Conservation (phyloP, 73 alveolate species). For the Halteria grandinella region DNA sequence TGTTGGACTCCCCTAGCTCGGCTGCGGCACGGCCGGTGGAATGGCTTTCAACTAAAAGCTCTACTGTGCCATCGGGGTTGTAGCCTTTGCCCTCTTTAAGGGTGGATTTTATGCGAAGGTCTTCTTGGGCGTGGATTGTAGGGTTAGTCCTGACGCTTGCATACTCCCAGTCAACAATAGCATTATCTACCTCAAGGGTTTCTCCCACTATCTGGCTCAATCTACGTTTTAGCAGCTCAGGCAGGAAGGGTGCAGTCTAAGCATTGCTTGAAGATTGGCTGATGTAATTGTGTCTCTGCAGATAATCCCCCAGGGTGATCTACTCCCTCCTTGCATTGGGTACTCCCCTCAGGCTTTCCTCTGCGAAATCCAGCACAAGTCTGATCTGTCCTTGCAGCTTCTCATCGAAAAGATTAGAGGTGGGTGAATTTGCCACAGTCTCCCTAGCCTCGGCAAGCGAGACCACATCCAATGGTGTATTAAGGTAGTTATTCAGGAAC, state of each 20-base stretch:
- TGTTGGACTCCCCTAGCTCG: no score
- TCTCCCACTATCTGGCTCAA: no score
- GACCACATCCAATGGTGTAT: slow-evolving; percentile 27
- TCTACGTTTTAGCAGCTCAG: no score
- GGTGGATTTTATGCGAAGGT: no score
- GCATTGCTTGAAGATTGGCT: no score
- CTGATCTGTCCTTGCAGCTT: background rate
- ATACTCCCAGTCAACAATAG: slow-evolving; percentile 18
- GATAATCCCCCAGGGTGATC: slow-evolving; percentile 22
- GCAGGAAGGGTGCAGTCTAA: no score
- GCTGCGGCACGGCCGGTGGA: no score
- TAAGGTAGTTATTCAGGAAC: slow-evolving; percentile 1
- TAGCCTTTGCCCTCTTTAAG: no score
- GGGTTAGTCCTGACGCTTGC: slow-evolving; percentile 13
- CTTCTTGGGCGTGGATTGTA: background rate
- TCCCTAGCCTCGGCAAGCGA: slow-evolving; percentile 19
- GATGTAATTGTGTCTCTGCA: background rate
- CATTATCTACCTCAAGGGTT: background rate
- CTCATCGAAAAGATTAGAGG: background rate
- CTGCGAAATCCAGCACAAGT: slow-evolving; percentile 12
- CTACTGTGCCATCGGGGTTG: no score
- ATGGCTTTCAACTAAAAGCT: no score
- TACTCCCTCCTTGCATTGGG: slow-evolving; percentile 32
- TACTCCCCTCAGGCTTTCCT: background rate
- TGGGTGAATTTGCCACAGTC: background rate